Conservation (phyloP, 1,284 basidiomycete species). For the Ceratorhiza oryzae-sativae region DNA sequence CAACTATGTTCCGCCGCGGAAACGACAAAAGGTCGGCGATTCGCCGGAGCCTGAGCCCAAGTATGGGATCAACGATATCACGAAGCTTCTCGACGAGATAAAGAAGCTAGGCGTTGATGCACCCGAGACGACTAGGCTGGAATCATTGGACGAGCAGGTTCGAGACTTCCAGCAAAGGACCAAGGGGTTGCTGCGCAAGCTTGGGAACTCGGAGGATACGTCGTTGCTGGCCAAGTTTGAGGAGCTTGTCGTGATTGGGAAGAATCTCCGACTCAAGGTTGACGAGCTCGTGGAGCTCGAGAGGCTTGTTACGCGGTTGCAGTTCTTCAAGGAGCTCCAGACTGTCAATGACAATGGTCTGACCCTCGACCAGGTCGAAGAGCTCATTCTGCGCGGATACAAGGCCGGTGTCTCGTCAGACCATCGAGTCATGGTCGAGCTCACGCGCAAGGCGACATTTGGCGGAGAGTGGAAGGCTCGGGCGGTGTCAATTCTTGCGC, state of each 20-base stretch:
- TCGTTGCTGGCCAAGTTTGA: constrained; percentile 14
- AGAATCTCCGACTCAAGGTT: constrained; percentile 57
- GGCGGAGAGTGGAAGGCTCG: constrained; percentile 76
- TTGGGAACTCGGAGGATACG: constrained; percentile 31
- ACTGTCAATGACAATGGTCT: constrained; percentile 63
- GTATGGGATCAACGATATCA: constrained; percentile 70
- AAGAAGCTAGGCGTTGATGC: constrained; percentile 80
- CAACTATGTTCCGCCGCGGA: constrained; percentile 51
- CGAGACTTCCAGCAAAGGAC: constrained; percentile 61
- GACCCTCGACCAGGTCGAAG: constrained; percentile 72
- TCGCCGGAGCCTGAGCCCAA: constrained; percentile 57
- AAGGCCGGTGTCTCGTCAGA: constrained; percentile 69
- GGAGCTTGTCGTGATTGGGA: constrained; percentile 32
- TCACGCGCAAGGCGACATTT: constrained; percentile 64
- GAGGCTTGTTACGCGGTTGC: constrained; percentile 75
- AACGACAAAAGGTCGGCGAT: constrained; percentile 69
- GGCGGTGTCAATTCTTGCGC: constrained; percentile 66
- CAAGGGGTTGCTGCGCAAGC: background rate
- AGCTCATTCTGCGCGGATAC: constrained; percentile 69
- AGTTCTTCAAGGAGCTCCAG: constrained; percentile 71
- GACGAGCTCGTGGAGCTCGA: constrained; percentile 77
- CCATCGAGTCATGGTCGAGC: constrained; percentile 63
- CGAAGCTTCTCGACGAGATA: constrained; percentile 71
- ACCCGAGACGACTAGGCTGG: constrained; percentile 70
- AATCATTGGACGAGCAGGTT: constrained; percentile 65